Base-by-base conservation (phyloP, 2,329 filamentous ascomycete species). In the Apiospora arundinis region DNA sequence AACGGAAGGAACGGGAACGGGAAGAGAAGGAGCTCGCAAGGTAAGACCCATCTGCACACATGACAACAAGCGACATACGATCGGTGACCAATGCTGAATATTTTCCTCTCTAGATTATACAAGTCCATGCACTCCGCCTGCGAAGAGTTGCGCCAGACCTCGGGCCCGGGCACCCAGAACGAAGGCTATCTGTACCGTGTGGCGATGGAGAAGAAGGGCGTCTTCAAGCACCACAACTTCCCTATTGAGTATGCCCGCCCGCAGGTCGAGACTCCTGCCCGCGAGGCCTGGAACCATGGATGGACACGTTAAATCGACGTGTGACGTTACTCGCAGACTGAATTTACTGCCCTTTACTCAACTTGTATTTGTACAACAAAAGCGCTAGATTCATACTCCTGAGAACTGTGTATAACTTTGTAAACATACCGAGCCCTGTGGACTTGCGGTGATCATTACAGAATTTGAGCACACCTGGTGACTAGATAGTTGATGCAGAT, bases 241-340 rank as follows among this genome's bases (percentile, higher is more conserved):
- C 96, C 96, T 18, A 95, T 98, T 78, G 96, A 99, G 87, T 98
- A 97, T 86, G 93, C 93, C 40, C 86, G 93, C 75, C 86, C 90
- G 74, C 93, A 97, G 88, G 95, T 93, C 44, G 95, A 98, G 80
- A 94, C 90, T 68, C 95, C 95, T 8, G 85, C 87, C 0, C 88
- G 87, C 78, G 90, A 92, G 75, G 90, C 94, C n/a, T 99, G 95
- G 95, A 96, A 98, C 84, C 91, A 97, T 83, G 92, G 86, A 16
- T 99, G 96, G 96, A 97, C 91, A 85, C 89, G 92, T 82, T 85
- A 79, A 79, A 46, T 46, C 4, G 63, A 6, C 23, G 21, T 21
- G n/a, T 18, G 6, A 9, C 32, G 6, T n/a, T 4, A 9, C 21
- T 63, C 9, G 18, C 3, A 18, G 0, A 12, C 21, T 40, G 52